Evolutionary conservation across 1,284 basidiomycete genomes (phyloP).

Genomic region (Clitocybe nebularis): DNA sequence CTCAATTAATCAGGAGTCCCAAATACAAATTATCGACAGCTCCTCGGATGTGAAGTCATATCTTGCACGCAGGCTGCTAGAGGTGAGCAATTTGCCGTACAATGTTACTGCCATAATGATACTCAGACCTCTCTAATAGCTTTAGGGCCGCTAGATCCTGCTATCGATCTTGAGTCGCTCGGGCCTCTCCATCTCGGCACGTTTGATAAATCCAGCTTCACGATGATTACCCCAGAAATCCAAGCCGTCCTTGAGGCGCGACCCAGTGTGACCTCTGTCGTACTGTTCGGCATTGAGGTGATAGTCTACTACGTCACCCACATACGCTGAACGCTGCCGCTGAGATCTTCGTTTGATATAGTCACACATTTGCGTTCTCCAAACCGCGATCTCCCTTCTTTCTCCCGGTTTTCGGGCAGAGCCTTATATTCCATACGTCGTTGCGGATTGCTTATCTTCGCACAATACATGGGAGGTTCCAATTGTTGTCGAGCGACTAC

Average conservation of each 20-base stretch:
- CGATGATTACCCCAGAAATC: slow-evolving; percentile 76
- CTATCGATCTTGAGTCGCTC: slow-evolving; percentile 58
- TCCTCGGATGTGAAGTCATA: slow-evolving; percentile 69
- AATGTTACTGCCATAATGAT: no score
- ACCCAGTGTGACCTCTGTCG: slow-evolving; percentile 51
- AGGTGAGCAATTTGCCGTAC: no score
- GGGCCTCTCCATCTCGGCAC: slow-evolving; percentile 56
- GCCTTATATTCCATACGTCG: slow-evolving; percentile 45
- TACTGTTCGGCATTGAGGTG: slow-evolving; percentile 87
- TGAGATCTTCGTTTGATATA: slow-evolving; percentile 24
- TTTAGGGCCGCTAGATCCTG: slow-evolving; percentile 68
- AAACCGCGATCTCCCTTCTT: slow-evolving; percentile 72
- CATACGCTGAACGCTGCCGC: no score
- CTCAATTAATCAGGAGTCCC: no score
- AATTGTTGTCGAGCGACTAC: slow-evolving; percentile 62
- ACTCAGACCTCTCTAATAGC: no score
- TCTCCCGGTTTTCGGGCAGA: slow-evolving; percentile 22
- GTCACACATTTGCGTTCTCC: slow-evolving; percentile 88
- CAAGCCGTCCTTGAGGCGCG: slow-evolving; percentile 46
- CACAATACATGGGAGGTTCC: slow-evolving; percentile 72
- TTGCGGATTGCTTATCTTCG: slow-evolving; percentile 84
- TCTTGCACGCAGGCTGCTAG: slow-evolving; percentile 82
- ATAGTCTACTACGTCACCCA: no score
- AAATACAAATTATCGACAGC: no score
- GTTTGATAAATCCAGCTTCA: slow-evolving; percentile 75